These are phyloP conservation scores for Chaetomium sp. DNA, from an alignment of 2,329 filamentous ascomycete genomes.

Conservation along the genomic window DNA sequence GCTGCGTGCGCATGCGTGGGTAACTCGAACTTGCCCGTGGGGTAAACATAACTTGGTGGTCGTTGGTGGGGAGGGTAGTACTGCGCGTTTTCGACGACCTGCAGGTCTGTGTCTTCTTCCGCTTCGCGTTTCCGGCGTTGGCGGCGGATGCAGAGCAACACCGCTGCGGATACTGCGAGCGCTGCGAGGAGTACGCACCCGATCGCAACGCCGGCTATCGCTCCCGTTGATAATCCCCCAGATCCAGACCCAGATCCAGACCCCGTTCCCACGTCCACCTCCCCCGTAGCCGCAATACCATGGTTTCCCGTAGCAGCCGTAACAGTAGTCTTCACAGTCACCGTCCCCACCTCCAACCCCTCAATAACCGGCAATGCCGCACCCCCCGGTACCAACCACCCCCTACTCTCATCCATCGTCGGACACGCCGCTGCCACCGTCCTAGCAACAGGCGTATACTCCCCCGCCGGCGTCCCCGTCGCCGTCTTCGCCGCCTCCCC, in stretches of 20 bases:
- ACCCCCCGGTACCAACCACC: constrained; percentile 5
- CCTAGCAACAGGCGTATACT: neutral
- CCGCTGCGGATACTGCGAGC: too few relatives aligned
- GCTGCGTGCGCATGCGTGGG: too few relatives aligned
- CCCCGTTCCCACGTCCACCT: neutral
- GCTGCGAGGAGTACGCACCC: neutral
- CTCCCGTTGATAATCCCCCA: constrained; percentile 1
- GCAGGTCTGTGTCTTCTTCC: too few relatives aligned
- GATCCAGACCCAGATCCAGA: too few relatives aligned
- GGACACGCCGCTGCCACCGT: neutral
- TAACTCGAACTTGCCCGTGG: too few relatives aligned
- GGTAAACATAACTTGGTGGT: too few relatives aligned
- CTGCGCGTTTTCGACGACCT: too few relatives aligned
- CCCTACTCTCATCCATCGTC: neutral
- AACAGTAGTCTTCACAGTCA: constrained; percentile 6
- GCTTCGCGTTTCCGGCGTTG: too few relatives aligned
- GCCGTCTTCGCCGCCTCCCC: neutral
- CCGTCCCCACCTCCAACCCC: constrained; percentile 5
- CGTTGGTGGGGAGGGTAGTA: too few relatives aligned
- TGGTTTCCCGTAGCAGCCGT: neutral
- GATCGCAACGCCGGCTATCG: constrained; percentile 1
- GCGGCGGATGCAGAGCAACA: too few relatives aligned
- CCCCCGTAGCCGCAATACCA: neutral
- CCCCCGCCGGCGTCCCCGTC: neutral
- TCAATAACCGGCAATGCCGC: constrained; percentile 7